A percentile compares a stretch with the other conserved stretches of the same genome.
phyloP scores from a whole-genome alignment of 768 basidiomycete species.

The Hirschioporus abietinus region DNA sequence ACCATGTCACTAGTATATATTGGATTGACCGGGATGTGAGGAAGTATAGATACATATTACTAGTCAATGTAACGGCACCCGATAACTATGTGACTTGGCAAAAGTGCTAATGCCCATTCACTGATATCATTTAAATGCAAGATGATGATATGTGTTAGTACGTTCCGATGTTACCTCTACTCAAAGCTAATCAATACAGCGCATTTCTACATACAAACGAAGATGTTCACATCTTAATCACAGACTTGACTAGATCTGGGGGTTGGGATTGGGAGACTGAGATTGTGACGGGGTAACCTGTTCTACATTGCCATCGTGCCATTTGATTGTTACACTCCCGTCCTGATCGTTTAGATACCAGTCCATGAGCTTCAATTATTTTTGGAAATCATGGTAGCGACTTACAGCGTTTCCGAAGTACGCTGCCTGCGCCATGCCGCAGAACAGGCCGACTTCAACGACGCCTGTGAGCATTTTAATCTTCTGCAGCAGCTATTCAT shows the following conservation, averaged over 20 bases:
- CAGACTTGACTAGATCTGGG: neutral
- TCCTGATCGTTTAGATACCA: conserved; percentile 36
- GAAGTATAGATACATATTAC: no score
- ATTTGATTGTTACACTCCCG: conserved; percentile 63
- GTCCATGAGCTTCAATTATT: conserved; percentile 2
- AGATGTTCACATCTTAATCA: neutral
- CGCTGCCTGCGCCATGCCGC: conserved; percentile 87
- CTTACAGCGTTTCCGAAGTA: conserved; percentile 87
- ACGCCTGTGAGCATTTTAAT: conserved; percentile 97
- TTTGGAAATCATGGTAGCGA: conserved; percentile 6
- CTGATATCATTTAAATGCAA: neutral
- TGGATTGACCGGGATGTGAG: no score
- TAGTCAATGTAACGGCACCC: no score
- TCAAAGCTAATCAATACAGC: neutral
- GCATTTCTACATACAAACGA: neutral
- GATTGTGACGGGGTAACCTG: conserved; percentile 14
- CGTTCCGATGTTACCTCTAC: neutral
- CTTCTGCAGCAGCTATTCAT: conserved; percentile 57
- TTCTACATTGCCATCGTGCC: conserved; percentile 43
- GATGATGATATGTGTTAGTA: neutral
- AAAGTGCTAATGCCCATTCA: neutral
- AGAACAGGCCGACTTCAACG: conserved; percentile 98
- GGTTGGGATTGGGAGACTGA: neutral
- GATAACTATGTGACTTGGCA: no score
- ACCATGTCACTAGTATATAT: no score